phyloP scores from a whole-genome alignment of 2,329 filamentous ascomycete species.

The Monascus ruber region DNA sequence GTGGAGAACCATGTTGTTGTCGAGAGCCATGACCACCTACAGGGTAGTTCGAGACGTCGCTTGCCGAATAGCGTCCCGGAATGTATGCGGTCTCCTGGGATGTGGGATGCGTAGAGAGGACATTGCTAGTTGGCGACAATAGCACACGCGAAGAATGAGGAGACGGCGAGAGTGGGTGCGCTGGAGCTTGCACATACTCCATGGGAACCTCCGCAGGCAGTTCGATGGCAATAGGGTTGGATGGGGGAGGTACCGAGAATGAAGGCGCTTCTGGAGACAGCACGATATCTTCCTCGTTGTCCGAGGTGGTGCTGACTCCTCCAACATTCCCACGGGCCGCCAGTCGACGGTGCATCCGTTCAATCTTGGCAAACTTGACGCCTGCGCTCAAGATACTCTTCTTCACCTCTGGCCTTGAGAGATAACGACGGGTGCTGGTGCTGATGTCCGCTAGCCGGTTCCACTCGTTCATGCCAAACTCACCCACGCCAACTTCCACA shows the following conservation, averaged over 20 bases:
- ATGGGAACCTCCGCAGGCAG: constrained; percentile 43
- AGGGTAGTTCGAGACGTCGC: constrained; percentile 18
- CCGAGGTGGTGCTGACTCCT: constrained; percentile 16
- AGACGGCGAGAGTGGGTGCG: constrained; percentile 8
- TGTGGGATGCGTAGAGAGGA: constrained; percentile 16
- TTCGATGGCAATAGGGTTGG: constrained; percentile 43
- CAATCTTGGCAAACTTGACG: constrained; percentile 70
- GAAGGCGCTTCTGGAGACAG: constrained; percentile 13
- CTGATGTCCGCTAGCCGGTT: constrained; percentile 87
- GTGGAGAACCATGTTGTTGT: constrained; percentile 19
- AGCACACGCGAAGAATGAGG: too few relatives aligned
- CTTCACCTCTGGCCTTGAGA: constrained; percentile 62
- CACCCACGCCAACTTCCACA: constrained; percentile 87
- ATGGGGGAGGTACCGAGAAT: constrained; percentile 25
- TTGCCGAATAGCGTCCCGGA: constrained; percentile 15
- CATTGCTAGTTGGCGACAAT: constrained; percentile 17
- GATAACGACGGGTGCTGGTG: constrained; percentile 77
- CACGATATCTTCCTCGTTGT: constrained; percentile 17
- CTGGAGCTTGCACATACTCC: constrained; percentile 21
- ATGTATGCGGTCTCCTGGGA: constrained; percentile 15
- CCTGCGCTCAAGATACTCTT: constrained; percentile 65
- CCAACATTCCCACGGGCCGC: constrained; percentile 37
- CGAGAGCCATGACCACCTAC: constrained; percentile 28
- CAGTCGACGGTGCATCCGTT: constrained; percentile 60
- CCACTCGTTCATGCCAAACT: constrained; percentile 99